A percentile compares a stretch with the other conserved stretches of the same genome.
Conservation (phyloP, 2,329 filamentous ascomycete species). For the Alternaria gansuensis region DNA sequence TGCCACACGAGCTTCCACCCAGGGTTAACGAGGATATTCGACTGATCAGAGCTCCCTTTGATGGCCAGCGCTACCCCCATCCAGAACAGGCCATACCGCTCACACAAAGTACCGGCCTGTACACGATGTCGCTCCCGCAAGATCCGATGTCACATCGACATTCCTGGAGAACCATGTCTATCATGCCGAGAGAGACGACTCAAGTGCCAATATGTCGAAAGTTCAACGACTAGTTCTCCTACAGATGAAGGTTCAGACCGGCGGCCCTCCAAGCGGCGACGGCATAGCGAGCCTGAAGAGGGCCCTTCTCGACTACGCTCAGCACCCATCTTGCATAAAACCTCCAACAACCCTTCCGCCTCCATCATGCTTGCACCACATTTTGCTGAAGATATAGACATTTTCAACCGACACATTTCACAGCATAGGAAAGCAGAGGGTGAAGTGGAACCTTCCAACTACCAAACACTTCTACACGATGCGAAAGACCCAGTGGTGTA, state of each 20-base stretch:
- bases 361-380: constrained; percentile 54
- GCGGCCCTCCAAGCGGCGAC: constrained; percentile 39
- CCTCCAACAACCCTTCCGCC: constrained; percentile 46
- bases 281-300: constrained; percentile 41
- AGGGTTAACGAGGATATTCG: constrained; percentile 1
- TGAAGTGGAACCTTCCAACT: constrained; percentile 52
- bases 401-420: constrained; percentile 53
- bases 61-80: constrained; percentile 47
- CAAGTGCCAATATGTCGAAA: constrained; percentile 51
- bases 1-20: constrained; percentile 2
- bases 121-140: constrained; percentile 54
- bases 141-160: constrained; percentile 54
- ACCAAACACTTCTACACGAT: constrained; percentile 61
- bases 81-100: constrained; percentile 54
- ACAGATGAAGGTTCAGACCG: constrained; percentile 36
- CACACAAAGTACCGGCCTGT: constrained; percentile 56
- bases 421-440: constrained; percentile 39
- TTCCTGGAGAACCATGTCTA: constrained; percentile 52
- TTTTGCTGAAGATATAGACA: constrained; percentile 54
- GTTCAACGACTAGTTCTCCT: constrained; percentile 33
- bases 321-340: constrained; percentile 42
- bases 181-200: constrained; percentile 52
- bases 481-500: constrained; percentile 54
- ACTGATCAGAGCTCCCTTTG: constrained; percentile 16
- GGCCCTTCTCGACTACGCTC: constrained; percentile 34